phyloP scores from a whole-genome alignment of 306 rosid species.

The Fragaria ananassa region DNA sequence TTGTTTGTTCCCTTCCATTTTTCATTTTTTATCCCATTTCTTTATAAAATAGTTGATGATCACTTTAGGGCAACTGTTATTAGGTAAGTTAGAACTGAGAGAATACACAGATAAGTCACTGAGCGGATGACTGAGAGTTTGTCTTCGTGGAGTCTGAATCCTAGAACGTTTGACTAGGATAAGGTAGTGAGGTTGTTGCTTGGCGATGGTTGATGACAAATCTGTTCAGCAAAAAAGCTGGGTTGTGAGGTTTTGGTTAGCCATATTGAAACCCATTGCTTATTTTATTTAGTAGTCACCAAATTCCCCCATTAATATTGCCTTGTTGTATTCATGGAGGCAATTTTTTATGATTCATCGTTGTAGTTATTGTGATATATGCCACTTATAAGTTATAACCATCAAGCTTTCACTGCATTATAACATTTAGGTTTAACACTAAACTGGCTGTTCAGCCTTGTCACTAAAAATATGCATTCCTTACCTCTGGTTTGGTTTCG shows the following conservation, averaged over 20 bases:
- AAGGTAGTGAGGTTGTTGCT: background rate
- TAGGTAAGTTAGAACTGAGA: background rate
- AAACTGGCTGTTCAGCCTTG: background rate
- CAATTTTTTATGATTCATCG: background rate
- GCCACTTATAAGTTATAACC: background rate
- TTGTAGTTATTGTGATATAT: background rate
- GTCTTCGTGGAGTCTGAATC: background rate
- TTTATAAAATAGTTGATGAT: background rate
- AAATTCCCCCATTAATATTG: background rate
- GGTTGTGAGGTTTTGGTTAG: background rate
- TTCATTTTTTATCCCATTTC: background rate
- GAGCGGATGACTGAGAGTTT: background rate
- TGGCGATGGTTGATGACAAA: background rate
- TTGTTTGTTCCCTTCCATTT: background rate
- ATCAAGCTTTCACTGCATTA: background rate
- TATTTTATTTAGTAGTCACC: background rate
- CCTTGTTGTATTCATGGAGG: background rate
- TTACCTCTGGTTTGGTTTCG: background rate
- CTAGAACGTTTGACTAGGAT: background rate
- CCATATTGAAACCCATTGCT: background rate
- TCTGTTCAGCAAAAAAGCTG: background rate
- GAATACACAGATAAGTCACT: background rate
- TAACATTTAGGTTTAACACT: background rate
- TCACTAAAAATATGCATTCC: background rate
- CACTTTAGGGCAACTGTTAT: background rate